Evolutionary conservation across 78 protist species (phyloP), one percentile per base, ranked within the genome.

Genomic region (Tieghemostelium lacteum): DNA sequence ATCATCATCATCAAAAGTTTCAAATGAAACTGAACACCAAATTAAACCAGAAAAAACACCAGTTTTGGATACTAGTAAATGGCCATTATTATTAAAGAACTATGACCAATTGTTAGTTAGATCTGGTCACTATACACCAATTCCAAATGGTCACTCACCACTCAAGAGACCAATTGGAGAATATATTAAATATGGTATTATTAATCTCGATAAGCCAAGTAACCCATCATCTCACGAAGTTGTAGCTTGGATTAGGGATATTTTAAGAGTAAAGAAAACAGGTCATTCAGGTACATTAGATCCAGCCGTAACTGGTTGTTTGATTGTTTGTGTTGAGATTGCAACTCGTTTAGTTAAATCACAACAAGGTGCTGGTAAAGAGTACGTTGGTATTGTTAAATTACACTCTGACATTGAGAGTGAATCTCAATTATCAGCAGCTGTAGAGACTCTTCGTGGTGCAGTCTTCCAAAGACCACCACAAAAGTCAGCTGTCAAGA

Each of bases 391-490:
- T 63, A 92, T 99, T 14, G 95, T 96, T 2, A 86, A 99, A 20
- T 96, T 99, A 71, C 99, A 98, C 91, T 88, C 28, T 24, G 98
- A 95, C 66, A 76, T 91, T 52, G 95, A 96, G 55, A 58, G 42
- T 70, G 75, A 75, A 58, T 34, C 34, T 6, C 89, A 95, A 52
- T 61, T 83, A 5, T 22, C 71, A 29, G 69, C 80, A 75, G 96
- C 97, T 3, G 80, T 98, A 24, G 92, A 96, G 76, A 94, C 67
- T n/a, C 95, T 98, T 28, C 96, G 96, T 0, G 99, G 99, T 22
- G 99, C 99, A 0, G 97, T 97, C 49, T 99, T 98, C 97, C 99
- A 99, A 95, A 92, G 99, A n/a, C 99, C 99, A 37, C 99, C 99
- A 14, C 95, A 98, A 73, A 97, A 98, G 80, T 92, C 99, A 17